A percentile compares a stretch with the other conserved stretches of the same genome.
phyloP scores from a whole-genome alignment of 352 stramenopile genomes.

The Pythium coloratum region DNA sequence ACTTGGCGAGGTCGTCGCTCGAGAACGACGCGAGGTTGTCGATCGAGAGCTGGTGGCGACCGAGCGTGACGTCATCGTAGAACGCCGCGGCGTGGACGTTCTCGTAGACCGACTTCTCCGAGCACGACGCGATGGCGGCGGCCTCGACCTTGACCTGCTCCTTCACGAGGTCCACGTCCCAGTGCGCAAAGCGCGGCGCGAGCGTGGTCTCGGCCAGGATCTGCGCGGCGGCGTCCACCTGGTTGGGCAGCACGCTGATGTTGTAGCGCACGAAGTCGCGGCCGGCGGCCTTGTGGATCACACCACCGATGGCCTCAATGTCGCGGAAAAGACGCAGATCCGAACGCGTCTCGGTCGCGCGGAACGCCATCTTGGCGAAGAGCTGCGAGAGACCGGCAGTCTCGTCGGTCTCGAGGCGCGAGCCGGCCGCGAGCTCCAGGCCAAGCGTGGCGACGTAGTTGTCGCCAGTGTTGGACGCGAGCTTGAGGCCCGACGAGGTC shows the following conservation, averaged over 20 bases:
- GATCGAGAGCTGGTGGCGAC: constrained; percentile 42
- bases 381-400: constrained; percentile 77
- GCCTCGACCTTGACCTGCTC: constrained; percentile 57
- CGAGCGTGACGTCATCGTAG: constrained; percentile 78
- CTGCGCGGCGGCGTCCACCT: constrained; percentile 59
- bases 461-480: constrained; percentile 57
- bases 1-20: constrained; percentile 51
- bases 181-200: constrained; percentile 71
- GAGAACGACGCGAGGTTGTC: constrained; percentile 61
- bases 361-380: constrained; percentile 85
- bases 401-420: constrained; percentile 66
- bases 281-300: constrained; percentile 54
- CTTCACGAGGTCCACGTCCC: constrained; percentile 79
- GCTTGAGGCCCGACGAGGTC: constrained; percentile 49
- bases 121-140: constrained; percentile 41
- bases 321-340: constrained; percentile 82
- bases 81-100: constrained; percentile 74
- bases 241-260: constrained; percentile 71
- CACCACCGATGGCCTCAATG: constrained; percentile 78
- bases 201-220: constrained; percentile 85
- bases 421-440: constrained; percentile 61
- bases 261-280: constrained; percentile 81
- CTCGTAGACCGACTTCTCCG: constrained; percentile 50
- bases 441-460: constrained; percentile 60
- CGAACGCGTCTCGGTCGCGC: constrained; percentile 64